Evolutionary conservation across 2,329 filamentous ascomycete species (phyloP).

Genomic region (Elsinoe arachidis): DNA sequence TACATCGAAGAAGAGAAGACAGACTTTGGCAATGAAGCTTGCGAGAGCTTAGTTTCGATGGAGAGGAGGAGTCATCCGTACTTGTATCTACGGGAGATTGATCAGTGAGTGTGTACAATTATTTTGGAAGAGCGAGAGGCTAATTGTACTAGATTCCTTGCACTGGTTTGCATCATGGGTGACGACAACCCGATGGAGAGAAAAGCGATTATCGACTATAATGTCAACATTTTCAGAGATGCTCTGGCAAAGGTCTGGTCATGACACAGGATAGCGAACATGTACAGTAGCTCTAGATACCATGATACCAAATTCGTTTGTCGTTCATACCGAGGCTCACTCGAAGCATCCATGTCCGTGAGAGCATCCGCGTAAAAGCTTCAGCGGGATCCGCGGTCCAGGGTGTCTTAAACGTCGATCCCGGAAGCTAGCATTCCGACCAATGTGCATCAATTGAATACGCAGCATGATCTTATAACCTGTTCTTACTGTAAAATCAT

Average conservation of each 20-base stretch:
- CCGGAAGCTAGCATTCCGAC: conserved; percentile 9
- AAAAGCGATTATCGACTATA: conserved; percentile 79
- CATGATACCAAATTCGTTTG: background rate
- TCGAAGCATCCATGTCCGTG: background rate
- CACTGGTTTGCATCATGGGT: conserved; percentile 78
- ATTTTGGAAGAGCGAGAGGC: background rate
- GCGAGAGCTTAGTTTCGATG: conserved; percentile 55
- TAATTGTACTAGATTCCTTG: conserved; percentile 52
- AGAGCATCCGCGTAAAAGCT: background rate
- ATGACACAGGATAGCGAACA: background rate
- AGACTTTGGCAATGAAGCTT: conserved; percentile 42
- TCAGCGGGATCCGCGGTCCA: background rate
- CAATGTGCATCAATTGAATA: conserved; percentile 2
- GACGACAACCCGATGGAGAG: conserved; percentile 72
- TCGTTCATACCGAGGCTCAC: background rate
- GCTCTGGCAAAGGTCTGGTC: conserved; percentile 70
- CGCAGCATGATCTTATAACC: background rate
- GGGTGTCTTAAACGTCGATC: conserved; percentile 6
- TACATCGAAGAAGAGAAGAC: conserved; percentile 18
- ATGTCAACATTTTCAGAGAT: conserved; percentile 72
- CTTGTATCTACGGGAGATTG: conserved; percentile 58
- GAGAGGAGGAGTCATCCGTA: conserved; percentile 51
- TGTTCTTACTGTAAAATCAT: background rate
- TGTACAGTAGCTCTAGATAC: background rate
- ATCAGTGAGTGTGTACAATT: conserved; percentile 44